Conservation (phyloP, 805 yeast species). For the Metschnikowia santaceciliae region DNA sequence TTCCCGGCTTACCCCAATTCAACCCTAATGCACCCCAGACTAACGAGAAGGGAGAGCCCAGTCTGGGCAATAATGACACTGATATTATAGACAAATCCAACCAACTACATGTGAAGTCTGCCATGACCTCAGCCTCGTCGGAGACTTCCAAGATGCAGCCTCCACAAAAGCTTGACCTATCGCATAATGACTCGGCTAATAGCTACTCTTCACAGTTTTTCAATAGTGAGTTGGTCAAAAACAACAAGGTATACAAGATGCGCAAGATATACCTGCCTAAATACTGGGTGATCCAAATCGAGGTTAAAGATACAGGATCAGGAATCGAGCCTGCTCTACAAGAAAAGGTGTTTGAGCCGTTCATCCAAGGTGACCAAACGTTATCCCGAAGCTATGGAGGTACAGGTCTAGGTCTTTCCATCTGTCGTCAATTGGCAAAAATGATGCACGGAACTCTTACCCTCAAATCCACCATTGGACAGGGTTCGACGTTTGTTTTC, state of each 20-base stretch:
- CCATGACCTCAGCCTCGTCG: not conserved
- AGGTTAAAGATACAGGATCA: slow-evolving; percentile 88
- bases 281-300: slow-evolving; percentile 60
- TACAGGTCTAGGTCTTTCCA: slow-evolving; percentile 86
- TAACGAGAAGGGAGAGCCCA: not conserved
- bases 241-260: slow-evolving; percentile 32
- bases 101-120: not conserved
- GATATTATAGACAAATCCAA: not conserved
- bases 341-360: slow-evolving; percentile 87
- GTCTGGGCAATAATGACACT: not conserved
- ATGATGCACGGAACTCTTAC: slow-evolving; percentile 88
- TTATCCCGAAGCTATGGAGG: slow-evolving; percentile 90
- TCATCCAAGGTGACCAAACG: slow-evolving; percentile 96
- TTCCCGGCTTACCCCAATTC: slow-evolving; percentile 11
- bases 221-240: slow-evolving; percentile 31
- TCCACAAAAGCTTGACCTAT: slow-evolving; percentile 1
- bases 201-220: slow-evolving; percentile 5
- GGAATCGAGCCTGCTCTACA: slow-evolving; percentile 85
- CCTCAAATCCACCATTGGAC: slow-evolving; percentile 68
- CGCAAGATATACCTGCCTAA: slow-evolving; percentile 35
- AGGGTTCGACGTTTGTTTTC: slow-evolving; percentile 81
- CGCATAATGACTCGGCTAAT: not conserved
- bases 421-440: slow-evolving; percentile 84
- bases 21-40: not conserved
- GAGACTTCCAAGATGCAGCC: not conserved